Percentiles rank a stretch among this genome's conserved stretches.
These are phyloP conservation scores for Arachnomyces sp. DNA, from an alignment of 2,329 filamentous ascomycete genomes.

Conservation along the genomic window DNA sequence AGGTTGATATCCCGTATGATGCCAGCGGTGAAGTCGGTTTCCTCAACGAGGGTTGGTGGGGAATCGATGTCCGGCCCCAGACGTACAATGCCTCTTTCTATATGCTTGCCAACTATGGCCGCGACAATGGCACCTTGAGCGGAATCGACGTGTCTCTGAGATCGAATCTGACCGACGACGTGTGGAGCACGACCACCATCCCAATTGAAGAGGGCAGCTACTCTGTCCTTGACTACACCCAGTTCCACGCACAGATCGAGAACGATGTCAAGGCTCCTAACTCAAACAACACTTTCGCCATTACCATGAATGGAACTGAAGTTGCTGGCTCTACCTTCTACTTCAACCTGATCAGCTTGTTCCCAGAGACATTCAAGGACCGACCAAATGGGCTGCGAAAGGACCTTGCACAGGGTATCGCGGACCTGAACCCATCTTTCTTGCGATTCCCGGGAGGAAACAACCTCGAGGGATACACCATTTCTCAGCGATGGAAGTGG, in stretches of 20 bases:
- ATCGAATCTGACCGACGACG: slow-evolving; percentile 33
- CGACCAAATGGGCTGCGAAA: slow-evolving; percentile 44
- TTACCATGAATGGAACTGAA: slow-evolving; percentile 41
- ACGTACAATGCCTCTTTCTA: slow-evolving; percentile 46
- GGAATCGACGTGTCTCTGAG: slow-evolving; percentile 27
- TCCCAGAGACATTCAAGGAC: slow-evolving; percentile 47
- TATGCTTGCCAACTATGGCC: slow-evolving; percentile 25
- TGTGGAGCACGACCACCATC: slow-evolving; percentile 31
- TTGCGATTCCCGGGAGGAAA: slow-evolving; percentile 46
- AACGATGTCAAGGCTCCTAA: slow-evolving; percentile 31
- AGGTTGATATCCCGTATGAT: slow-evolving; percentile 29
- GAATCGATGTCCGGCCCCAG: slow-evolving; percentile 42
- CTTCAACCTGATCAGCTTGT: slow-evolving; percentile 47
- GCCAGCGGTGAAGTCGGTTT: slow-evolving; percentile 39
- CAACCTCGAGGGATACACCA: slow-evolving; percentile 38
- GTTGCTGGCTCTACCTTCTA: slow-evolving; percentile 35
- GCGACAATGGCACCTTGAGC: slow-evolving; percentile 25
- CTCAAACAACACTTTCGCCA: slow-evolving; percentile 43
- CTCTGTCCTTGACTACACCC: slow-evolving; percentile 22
- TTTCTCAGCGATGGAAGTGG: slow-evolving; percentile 40
- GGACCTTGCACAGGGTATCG: slow-evolving; percentile 42
- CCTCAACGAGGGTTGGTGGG: slow-evolving; percentile 44
- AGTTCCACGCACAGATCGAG: slow-evolving; percentile 28
- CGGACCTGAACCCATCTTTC: slow-evolving; percentile 37
- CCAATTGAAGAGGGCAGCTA: slow-evolving; percentile 8